Evolutionary conservation across 345 rosid genomes (phyloP), one percentile per base, ranked within the genome.

Genomic region (Conringia planisiliqua): DNA sequence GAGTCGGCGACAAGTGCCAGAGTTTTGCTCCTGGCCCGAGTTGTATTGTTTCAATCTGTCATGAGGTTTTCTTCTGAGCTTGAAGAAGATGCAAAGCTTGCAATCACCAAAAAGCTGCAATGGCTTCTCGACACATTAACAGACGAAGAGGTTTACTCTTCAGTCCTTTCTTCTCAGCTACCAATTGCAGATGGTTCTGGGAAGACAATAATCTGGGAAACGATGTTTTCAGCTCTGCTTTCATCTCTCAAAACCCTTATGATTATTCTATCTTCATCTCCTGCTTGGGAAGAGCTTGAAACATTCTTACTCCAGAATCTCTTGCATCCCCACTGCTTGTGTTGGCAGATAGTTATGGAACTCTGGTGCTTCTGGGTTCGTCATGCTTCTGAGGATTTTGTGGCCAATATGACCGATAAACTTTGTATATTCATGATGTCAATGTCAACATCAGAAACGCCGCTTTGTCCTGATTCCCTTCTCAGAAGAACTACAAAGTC

Each of bases 301-400:
- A 79, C 76, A 78, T 86, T 90, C 83, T 73, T 95, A 77, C 79
- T 90, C 33, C 86, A 86, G 52, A 95, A 90, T 84, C 80, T 95
- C 66, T 85, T 87, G 78, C 97, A 95, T 79, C 96, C 97, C 50
- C 93, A 95, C 79, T 81, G 81, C 75, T 86, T 90, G 70, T 92
- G 99, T 74, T 81, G 85, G 85, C 96, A 95, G 82, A 83, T 87
- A 62, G 79, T 89, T 29, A 65, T 80, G 86, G 99, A 95, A 69
- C 89, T 95, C 44, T 89, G 90, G 93, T 84, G 97, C 86, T 95
- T 94, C 75, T 68, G 87, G 81, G 70, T 84, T 71, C 84, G 90
- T 38, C 79, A 87, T 79, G 88, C 90, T 82, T 86, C 85, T 68
- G 74, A 51, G 20, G 83, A 83, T 70, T 72, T 79, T 70, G 85